These are phyloP conservation scores for Tolypocladium cylindrosporum DNA, from an alignment of 2,329 filamentous ascomycete species.

Conservation along the genomic window DNA sequence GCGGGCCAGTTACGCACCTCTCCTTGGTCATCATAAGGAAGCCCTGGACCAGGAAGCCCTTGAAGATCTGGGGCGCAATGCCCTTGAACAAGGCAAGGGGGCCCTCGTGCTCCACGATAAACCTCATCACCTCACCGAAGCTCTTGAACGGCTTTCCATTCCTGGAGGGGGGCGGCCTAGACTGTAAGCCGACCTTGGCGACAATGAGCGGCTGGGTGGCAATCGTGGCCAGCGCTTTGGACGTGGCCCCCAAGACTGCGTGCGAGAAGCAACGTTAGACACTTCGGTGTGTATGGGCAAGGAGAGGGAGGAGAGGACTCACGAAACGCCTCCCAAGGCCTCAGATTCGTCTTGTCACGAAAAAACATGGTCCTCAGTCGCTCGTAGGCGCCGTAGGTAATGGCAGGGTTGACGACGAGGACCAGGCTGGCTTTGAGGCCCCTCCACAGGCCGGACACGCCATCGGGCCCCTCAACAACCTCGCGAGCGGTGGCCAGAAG, in stretches of 20 bases:
- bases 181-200: slow-evolving; percentile 93
- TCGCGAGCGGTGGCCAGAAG: slow-evolving; percentile 81
- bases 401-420: slow-evolving; percentile 89
- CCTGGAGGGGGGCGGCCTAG: slow-evolving; percentile 73
- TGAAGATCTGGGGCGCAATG: slow-evolving; percentile 85
- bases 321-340: slow-evolving; percentile 86
- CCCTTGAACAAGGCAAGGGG: slow-evolving; percentile 84
- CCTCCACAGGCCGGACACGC: slow-evolving; percentile 81
- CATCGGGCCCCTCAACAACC: slow-evolving; percentile 84
- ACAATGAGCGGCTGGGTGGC: slow-evolving; percentile 93
- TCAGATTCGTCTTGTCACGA: slow-evolving; percentile 64
- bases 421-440: slow-evolving; percentile 93
- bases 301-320: slow-evolving; percentile 29
- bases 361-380: slow-evolving; percentile 70
- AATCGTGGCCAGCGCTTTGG: slow-evolving; percentile 85
- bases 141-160: slow-evolving; percentile 87
- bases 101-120: slow-evolving; percentile 86
- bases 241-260: slow-evolving; percentile 79
- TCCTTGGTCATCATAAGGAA: slow-evolving; percentile 99
- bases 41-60: slow-evolving; percentile 88
- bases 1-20: slow-evolving; percentile 42
- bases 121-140: slow-evolving; percentile 89
- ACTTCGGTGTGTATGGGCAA: background rate
- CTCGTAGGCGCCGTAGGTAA: slow-evolving; percentile 96
- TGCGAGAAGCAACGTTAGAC: background rate